phyloP scores from a whole-genome alignment of 1,284 basidiomycete species.

The Austroboletus niveus region DNA sequence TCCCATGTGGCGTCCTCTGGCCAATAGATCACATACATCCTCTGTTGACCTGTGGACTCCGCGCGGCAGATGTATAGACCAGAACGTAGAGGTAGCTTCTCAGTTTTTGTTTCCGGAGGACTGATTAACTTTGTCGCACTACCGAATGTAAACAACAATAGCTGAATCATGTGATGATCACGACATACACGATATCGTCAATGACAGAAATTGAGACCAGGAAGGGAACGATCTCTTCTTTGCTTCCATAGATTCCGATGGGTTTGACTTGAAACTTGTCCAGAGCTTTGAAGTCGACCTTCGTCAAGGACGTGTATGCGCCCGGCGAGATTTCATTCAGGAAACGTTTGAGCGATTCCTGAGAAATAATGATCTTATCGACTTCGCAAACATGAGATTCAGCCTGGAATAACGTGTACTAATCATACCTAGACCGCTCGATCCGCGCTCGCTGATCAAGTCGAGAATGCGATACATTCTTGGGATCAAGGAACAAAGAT shows the following conservation, averaged over 20 bases:
- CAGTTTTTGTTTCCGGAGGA: conserved; percentile 12
- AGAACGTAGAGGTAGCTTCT: conserved; percentile 40
- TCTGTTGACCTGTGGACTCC: conserved; percentile 9
- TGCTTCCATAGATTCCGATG: conserved; percentile 55
- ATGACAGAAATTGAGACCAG: conserved; percentile 37
- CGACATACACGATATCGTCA: conserved; percentile 37
- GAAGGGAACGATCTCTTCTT: conserved; percentile 45
- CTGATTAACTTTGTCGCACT: conserved; percentile 15
- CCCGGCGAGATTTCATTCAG: conserved; percentile 47
- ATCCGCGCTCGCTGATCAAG: conserved; percentile 50
- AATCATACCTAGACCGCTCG: conserved; percentile 48
- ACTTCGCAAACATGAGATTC: conserved; percentile 33
- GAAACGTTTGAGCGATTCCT: conserved; percentile 45
- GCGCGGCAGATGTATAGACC: conserved; percentile 46
- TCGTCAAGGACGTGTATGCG: conserved; percentile 49
- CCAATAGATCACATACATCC: conserved; percentile 55
- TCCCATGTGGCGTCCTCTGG: conserved; percentile 62
- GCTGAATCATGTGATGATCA: neutral
- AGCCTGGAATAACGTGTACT: neutral
- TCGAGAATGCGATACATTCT: conserved; percentile 57
- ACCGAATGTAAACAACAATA: neutral
- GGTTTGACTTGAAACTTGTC: conserved; percentile 45
- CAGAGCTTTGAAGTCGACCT: conserved; percentile 51
- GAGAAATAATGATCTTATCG: conserved; percentile 58
- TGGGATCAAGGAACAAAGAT: conserved; percentile 33